Percentiles rank a stretch among this genome's conserved stretches.
These are phyloP conservation scores for Emmonsiellopsis sp. DNA, from an alignment of 2,329 filamentous ascomycete species.

Conservation along the genomic window DNA sequence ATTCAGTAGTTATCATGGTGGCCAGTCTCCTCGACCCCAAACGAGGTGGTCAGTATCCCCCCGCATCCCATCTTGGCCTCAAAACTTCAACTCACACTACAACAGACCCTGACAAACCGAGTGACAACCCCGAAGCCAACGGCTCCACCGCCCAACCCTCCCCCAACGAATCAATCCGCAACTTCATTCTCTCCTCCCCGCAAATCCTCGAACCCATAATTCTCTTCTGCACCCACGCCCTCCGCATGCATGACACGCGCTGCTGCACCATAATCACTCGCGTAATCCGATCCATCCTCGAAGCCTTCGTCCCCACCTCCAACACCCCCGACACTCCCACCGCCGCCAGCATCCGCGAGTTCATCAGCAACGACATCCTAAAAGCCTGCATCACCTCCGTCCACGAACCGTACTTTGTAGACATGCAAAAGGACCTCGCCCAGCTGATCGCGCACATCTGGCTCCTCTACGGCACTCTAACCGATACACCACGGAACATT, in stretches of 20 bases:
- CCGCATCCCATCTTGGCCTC: neutral
- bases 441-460: conserved; percentile 79
- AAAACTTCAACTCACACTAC: conserved; percentile 3
- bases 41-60: conserved; percentile 44
- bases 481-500: conserved; percentile 61
- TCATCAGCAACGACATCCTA: conserved; percentile 78
- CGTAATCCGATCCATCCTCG: conserved; percentile 61
- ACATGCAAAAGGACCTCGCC: conserved; percentile 86
- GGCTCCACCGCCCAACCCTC: conserved; percentile 30
- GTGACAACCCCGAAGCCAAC: conserved; percentile 23
- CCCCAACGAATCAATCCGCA: conserved; percentile 50
- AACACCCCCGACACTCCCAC: conserved; percentile 32
- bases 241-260: conserved; percentile 80
- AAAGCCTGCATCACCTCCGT: conserved; percentile 84
- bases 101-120: conserved; percentile 25
- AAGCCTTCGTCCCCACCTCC: conserved; percentile 9
- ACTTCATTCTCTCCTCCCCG: conserved; percentile 71
- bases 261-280: conserved; percentile 79
- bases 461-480: conserved; percentile 61
- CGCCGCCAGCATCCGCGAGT: conserved; percentile 67
- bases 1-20: conserved; percentile 85
- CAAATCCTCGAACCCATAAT: conserved; percentile 79
- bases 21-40: conserved; percentile 76
- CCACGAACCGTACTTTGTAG: conserved; percentile 93
- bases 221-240: conserved; percentile 81